A percentile compares a stretch with the other conserved stretches of the same genome.
Evolutionary conservation across 306 rosid species (phyloP).

Genomic region (Cucumis melo): DNA sequence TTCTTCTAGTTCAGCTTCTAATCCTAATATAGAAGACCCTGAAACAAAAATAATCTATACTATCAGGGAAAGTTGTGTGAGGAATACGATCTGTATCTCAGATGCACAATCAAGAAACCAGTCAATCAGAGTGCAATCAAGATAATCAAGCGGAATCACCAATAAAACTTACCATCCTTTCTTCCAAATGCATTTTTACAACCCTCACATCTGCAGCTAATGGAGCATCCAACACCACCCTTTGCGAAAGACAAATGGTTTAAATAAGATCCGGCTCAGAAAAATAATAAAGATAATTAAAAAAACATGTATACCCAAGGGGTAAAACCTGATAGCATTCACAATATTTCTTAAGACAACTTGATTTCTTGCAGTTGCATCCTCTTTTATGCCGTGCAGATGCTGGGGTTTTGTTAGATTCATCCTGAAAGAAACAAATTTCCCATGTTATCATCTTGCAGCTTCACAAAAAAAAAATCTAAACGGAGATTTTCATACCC

Average conservation of each 20-base stretch:
- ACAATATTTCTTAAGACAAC: slow-evolving; percentile 71
- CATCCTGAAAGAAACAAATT: slow-evolving; percentile 37
- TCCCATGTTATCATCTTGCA: slow-evolving; percentile 4
- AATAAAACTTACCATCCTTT: slow-evolving; percentile 57
- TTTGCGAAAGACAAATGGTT: slow-evolving; percentile 17
- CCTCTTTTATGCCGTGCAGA: slow-evolving; percentile 74
- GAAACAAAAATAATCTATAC: slow-evolving; percentile 12
- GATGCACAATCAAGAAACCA: background rate
- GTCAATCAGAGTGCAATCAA: background rate
- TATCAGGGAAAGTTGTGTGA: background rate
- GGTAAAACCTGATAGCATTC: slow-evolving; percentile 76
- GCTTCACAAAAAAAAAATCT: slow-evolving; percentile 6
- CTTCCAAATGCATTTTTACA: slow-evolving; percentile 72
- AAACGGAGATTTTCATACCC: slow-evolving; percentile 35
- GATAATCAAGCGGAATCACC: background rate
- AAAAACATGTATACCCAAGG: background rate
- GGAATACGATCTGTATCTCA: background rate
- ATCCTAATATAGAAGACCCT: slow-evolving; percentile 35
- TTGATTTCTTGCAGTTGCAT: slow-evolving; percentile 94
- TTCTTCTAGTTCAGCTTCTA: slow-evolving; percentile 50
- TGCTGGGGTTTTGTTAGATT: slow-evolving; percentile 71
- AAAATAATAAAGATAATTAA: background rate
- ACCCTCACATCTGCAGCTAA: slow-evolving; percentile 73
- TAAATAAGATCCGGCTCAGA: background rate
- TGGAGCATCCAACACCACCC: slow-evolving; percentile 93